phyloP scores from a whole-genome alignment of 306 rosid species.

The Trichosanthes cucumerina region DNA sequence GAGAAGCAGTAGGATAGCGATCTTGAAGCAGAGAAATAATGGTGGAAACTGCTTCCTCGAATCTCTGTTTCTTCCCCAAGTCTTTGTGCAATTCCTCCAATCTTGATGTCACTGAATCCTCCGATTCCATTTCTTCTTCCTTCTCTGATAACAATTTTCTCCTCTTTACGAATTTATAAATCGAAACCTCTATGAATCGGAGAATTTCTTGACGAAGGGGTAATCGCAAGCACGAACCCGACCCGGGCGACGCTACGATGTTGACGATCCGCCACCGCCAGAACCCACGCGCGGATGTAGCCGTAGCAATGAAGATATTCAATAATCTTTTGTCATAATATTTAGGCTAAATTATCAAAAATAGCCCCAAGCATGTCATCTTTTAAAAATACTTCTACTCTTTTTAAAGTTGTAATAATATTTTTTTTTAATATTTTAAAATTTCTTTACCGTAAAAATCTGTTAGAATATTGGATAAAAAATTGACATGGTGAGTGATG shows the following conservation, averaged over 20 bases:
- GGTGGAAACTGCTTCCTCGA: constrained; percentile 39
- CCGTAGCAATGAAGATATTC: neutral
- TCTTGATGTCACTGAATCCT: constrained; percentile 36
- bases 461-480: too few relatives aligned
- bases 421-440: too few relatives aligned
- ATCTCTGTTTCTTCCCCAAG: constrained; percentile 11
- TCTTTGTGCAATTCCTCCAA: constrained; percentile 68
- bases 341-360: too few relatives aligned
- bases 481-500: too few relatives aligned
- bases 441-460: too few relatives aligned
- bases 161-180: neutral
- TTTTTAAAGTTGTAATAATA: too few relatives aligned
- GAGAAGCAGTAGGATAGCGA: constrained; percentile 53
- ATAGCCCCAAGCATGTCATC: too few relatives aligned
- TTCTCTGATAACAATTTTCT: neutral
- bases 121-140: constrained; percentile 34
- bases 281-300: neutral
- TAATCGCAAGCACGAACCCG: neutral
- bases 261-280: neutral
- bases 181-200: neutral
- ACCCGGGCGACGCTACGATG: neutral
- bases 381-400: too few relatives aligned
- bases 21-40: constrained; percentile 44
- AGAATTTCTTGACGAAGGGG: constrained; percentile 13
- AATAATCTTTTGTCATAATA: neutral